Base-by-base conservation (phyloP, 1,284 basidiomycete genomes). In the Trichosporon ovoides region DNA sequence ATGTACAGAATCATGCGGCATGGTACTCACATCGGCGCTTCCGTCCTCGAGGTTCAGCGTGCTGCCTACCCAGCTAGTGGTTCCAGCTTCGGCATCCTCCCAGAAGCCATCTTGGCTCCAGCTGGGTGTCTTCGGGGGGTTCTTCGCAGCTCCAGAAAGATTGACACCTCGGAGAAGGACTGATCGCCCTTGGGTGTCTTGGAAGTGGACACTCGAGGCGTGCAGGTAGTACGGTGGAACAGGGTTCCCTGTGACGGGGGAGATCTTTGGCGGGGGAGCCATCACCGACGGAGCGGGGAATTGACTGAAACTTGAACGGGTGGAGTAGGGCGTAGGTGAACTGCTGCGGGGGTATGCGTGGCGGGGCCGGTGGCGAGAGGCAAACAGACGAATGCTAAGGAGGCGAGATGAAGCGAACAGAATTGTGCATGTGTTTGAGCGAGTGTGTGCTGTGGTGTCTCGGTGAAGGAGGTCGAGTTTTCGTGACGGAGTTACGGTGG, bases 141-240 rank as follows among this genome's bases (percentile, higher is more conserved):
- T 86, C 74, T 98, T 98, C 53, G 86, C 84, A 0, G 88, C 86
- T 3, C 91, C 92, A 9, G 90, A 89, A 55, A 98, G 84, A 76
- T 98, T 98, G 58, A 98, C 87, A 36, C 95, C 95, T 38, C 95
- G 86, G 0, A 98, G 81, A 22, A 98, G 80, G 18, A 97, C 78
- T 0, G 88, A 87, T 43, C 95, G 85, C 11, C 93, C 93, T 54
- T 82, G 77, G 52, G 82, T 84, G 78, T 97, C 92, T 69, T 91
- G 85, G 73, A 97, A 98, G 67, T 87, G 84, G 64, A 84, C 82
- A 46, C 83, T 79, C 24, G 83, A 78, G 31, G 88, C 87, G 76
- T 90, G 87, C 33, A 91, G 63, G 62, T 75, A 75, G 62, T 69
- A 38, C 0, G 60, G 37, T 10, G 72, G 66, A 1, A 72, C 82